phyloP scores from a whole-genome alignment of 1,284 basidiomycete genomes.

The Tremellales sp. region DNA sequence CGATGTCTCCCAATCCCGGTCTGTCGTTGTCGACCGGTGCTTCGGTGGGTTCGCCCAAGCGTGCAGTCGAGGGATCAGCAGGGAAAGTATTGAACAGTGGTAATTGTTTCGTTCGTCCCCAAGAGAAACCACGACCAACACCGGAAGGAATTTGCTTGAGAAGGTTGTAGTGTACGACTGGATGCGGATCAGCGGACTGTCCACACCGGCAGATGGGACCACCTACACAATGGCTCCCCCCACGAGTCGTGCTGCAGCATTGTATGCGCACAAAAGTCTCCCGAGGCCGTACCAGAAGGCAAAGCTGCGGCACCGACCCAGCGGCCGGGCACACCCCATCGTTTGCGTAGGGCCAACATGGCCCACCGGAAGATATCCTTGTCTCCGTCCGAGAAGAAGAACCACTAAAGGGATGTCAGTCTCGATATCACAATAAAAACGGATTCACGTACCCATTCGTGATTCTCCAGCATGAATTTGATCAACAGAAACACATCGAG shows the following conservation, averaged over 20 bases:
- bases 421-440: slow-evolving; percentile 6
- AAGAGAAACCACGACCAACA: slow-evolving; percentile 43
- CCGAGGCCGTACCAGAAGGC: slow-evolving; percentile 41
- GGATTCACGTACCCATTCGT: slow-evolving; percentile 27
- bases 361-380: slow-evolving; percentile 55
- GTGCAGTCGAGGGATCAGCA: slow-evolving; percentile 27
- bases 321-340: slow-evolving; percentile 53
- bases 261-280: slow-evolving; percentile 47
- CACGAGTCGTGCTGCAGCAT: slow-evolving; percentile 52
- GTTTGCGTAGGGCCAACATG: slow-evolving; percentile 51
- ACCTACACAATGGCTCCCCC: slow-evolving; percentile 49
- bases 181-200: no score
- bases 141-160: slow-evolving; percentile 51
- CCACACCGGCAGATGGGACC: no score
- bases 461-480: slow-evolving; percentile 50
- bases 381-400: slow-evolving; percentile 53
- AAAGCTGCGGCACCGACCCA: slow-evolving; percentile 49
- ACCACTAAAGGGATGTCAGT: slow-evolving; percentile 42
- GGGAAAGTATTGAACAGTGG: slow-evolving; percentile 41
- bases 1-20: slow-evolving; percentile 44
- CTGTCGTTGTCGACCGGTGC: slow-evolving; percentile 30
- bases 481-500: slow-evolving; percentile 50
- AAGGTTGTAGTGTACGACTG: slow-evolving; percentile 53
- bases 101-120: slow-evolving; percentile 49
- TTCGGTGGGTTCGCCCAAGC: slow-evolving; percentile 29